Conservation (phyloP, 352 stramenopile species). For the Pythium sukuiense region DNA sequence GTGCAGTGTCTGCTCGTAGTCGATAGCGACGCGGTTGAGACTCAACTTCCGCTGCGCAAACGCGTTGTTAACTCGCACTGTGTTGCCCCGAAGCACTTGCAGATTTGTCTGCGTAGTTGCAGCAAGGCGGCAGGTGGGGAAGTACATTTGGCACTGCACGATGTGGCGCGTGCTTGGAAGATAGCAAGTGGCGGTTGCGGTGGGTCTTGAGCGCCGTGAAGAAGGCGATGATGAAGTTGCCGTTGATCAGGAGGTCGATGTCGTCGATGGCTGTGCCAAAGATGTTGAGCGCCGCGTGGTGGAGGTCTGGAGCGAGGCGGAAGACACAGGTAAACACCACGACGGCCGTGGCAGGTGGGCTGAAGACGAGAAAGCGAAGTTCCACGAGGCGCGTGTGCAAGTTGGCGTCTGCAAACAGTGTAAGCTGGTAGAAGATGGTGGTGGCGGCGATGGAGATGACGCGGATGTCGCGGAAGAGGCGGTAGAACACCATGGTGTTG, state of each 20-base stretch:
- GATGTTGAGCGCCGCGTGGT: background rate
- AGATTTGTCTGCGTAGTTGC: background rate
- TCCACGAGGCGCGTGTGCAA: constrained; percentile 19
- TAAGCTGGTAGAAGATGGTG: constrained; percentile 18
- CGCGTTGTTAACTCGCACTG: background rate
- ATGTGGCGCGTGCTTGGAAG: constrained; percentile 15
- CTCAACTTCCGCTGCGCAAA: constrained; percentile 8
- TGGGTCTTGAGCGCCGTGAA: constrained; percentile 23
- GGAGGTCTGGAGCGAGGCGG: constrained; percentile 11
- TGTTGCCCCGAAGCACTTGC: constrained; percentile 2
- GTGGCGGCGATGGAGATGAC: constrained; percentile 11
- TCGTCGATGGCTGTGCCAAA: constrained; percentile 8
- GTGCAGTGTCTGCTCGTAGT: constrained; percentile 16
- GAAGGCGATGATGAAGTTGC: constrained; percentile 26
- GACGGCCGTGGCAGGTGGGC: constrained; percentile 10
- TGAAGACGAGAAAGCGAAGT: constrained; percentile 22
- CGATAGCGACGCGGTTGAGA: constrained; percentile 3
- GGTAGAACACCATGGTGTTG: constrained; percentile 18
- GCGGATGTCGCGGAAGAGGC: constrained; percentile 13
- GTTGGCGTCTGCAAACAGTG: constrained; percentile 19
- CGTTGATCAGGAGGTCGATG: constrained; percentile 20
- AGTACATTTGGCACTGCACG: constrained; percentile 26
- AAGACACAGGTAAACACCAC: constrained; percentile 8
- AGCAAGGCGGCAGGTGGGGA: constrained; percentile 10
- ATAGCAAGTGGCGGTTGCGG: constrained; percentile 23